Percentiles rank a stretch among this genome's conserved stretches.
These are phyloP conservation scores for Amanita polypyramis DNA, from an alignment of 768 basidiomycete genomes.

Conservation along the genomic window DNA sequence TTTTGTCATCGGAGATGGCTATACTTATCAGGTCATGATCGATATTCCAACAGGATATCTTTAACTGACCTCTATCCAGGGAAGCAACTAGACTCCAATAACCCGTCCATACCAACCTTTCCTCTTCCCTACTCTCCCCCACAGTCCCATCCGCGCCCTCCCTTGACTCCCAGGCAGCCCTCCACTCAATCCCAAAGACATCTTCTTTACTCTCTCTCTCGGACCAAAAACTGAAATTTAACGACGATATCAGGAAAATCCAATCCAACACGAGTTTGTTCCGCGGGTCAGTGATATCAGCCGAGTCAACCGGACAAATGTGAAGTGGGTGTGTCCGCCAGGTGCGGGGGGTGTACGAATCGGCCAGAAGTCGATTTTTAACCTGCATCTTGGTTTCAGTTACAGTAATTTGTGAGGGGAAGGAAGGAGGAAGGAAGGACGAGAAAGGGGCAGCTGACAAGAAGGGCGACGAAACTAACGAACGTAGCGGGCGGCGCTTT, in stretches of 20 bases:
- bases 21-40: not conserved
- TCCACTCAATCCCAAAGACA: slow-evolving; percentile 76
- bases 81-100: slow-evolving; percentile 86
- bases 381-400: slow-evolving; percentile 36
- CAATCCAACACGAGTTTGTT: slow-evolving; percentile 61
- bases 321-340: slow-evolving; percentile 77
- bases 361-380: slow-evolving; percentile 39
- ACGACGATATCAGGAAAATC: slow-evolving; percentile 80
- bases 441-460: too few relatives aligned
- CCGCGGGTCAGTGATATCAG: slow-evolving; percentile 37
- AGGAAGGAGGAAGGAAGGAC: not conserved
- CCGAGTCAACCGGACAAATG: slow-evolving; percentile 58
- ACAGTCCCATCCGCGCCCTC: slow-evolving; percentile 24
- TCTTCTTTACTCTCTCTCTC: slow-evolving; percentile 45
- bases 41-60: not conserved
- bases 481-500: slow-evolving; percentile 58
- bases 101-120: slow-evolving; percentile 52
- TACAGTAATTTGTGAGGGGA: slow-evolving; percentile 6
- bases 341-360: slow-evolving; percentile 68
- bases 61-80: slow-evolving; percentile 58
- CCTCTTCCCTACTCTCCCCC: too few relatives aligned
- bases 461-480: slow-evolving; percentile 11
- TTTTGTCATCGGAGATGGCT: slow-evolving; percentile 65
- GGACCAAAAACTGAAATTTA: slow-evolving; percentile 91
- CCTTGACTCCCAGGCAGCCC: slow-evolving; percentile 41